Conservation (phyloP, 148 eudicot species). For the Rhododendron ferrugineum region DNA sequence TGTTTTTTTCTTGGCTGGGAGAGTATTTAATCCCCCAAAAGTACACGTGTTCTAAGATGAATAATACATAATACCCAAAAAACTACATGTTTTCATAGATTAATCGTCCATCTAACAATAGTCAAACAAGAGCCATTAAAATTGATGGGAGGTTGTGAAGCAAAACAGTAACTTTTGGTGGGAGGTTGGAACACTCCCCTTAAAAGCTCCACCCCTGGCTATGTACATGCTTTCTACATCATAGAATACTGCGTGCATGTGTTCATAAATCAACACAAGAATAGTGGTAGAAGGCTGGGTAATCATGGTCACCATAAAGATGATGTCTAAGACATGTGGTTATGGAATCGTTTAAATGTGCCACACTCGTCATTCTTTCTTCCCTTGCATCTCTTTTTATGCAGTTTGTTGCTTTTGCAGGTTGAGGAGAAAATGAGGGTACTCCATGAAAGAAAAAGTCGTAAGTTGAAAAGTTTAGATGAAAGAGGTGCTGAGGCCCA, state of each 20-base stretch:
- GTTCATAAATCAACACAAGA: neutral
- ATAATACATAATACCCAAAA: neutral
- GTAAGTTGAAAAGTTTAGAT: slow-evolving; percentile 51
- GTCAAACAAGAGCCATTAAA: neutral
- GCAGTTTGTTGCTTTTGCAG: slow-evolving; percentile 29
- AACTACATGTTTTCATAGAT: neutral
- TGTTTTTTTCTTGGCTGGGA: neutral
- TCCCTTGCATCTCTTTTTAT: neutral
- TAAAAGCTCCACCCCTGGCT: neutral
- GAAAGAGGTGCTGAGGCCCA: slow-evolving; percentile 84
- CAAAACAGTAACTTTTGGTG: neutral
- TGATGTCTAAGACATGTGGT: neutral
- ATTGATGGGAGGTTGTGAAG: neutral
- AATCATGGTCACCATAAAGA: neutral
- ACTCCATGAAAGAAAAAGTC: slow-evolving; percentile 61
- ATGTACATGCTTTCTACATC: neutral
- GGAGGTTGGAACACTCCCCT: neutral
- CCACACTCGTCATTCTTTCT: neutral
- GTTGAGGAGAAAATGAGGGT: slow-evolving; percentile 94
- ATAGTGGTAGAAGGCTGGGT: neutral
- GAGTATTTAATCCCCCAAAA: neutral
- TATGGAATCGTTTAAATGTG: neutral
- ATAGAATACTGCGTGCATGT: neutral
- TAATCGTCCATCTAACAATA: neutral
- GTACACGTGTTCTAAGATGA: neutral